Evolutionary conservation across 2,329 filamentous ascomycete species (phyloP), one percentile per base, ranked within the genome.

Genomic region (Teratosphaeria destructans): DNA sequence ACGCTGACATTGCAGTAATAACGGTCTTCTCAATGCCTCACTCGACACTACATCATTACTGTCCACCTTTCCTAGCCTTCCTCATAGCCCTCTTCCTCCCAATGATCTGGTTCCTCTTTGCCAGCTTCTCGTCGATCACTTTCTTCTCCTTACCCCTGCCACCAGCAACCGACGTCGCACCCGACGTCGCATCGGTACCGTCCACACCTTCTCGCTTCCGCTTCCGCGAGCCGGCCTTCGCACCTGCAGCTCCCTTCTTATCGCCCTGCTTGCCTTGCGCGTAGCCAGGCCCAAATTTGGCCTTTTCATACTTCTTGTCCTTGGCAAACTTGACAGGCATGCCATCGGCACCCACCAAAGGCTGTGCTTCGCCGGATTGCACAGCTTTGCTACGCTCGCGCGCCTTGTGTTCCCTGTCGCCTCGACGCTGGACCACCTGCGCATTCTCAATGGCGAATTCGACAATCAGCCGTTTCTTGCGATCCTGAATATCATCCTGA

Each of bases 401-500:
- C 4, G 79, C 76, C 64, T 84, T 84, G 57, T 76, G 73, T 70
- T 90, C 86, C 55, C 78, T 78, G 62, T 86, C 84, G 62, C 80
- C 83, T 58, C 95, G 82, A 64, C 94, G 82, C 65, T 86, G 83
- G n/a, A 99, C 87, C 1, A 99, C 94, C 70, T 96, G 92, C 0
- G 90, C 92, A 68, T 99, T 99, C 76, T 99, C 94, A 72, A 99
- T 96, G 23, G 94, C 91, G 72, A 99, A 99, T 74, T 99, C 95
- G 43, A 93, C 93, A 70, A 99, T 90, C 57, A 99, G 77, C 12
- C 94, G 82, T 75, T 94, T 92, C 72, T 90, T 93, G 76, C 88
- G 90, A 64, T 94, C 91, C 57, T 82, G 73, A n/a, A 77, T 58
- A 5, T 77, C 77, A 56, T 79, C 78, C 62, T 71, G 67, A 57